A percentile compares a stretch with the other conserved stretches of the same genome.
Evolutionary conservation across 495 filamentous ascomycete genomes (phyloP).

Genomic region (Penicillium pulvis): DNA sequence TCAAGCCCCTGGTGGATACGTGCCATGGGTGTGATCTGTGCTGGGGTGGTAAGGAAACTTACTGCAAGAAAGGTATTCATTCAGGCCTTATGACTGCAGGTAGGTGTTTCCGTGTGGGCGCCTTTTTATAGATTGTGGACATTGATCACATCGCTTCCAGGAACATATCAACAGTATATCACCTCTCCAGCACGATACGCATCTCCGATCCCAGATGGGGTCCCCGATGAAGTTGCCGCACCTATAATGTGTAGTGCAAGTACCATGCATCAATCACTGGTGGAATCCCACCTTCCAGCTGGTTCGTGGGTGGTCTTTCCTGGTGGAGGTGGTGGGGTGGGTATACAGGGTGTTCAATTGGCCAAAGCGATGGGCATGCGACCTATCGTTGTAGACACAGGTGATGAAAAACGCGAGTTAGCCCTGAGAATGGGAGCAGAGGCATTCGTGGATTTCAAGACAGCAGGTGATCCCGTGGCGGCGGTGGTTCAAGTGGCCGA

Average conservation of each 20-base stretch:
- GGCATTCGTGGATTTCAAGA: constrained; percentile 52
- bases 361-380: constrained; percentile 58
- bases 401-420: constrained; percentile 41
- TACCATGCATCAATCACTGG: constrained; percentile 55
- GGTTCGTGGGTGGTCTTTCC: constrained; percentile 63
- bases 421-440: constrained; percentile 52
- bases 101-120: constrained; percentile 11
- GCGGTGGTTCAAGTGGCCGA: constrained; percentile 45
- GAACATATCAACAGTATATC: constrained; percentile 72
- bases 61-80: constrained; percentile 36
- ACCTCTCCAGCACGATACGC: constrained; percentile 63
- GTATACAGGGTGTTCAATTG: constrained; percentile 63
- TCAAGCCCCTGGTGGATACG: constrained; percentile 56
- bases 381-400: constrained; percentile 54
- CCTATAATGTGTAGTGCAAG: constrained; percentile 64
- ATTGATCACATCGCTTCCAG: constrained; percentile 21
- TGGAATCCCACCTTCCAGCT: constrained; percentile 54
- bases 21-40: constrained; percentile 55
- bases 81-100: constrained; percentile 40
- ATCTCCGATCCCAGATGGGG: constrained; percentile 63
- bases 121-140: background rate
- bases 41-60: constrained; percentile 46
- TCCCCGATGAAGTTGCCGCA: constrained; percentile 60
- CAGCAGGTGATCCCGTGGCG: constrained; percentile 35
- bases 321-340: constrained; percentile 60